Evolutionary conservation across 129 eudicot genomes (phyloP), one percentile per base, ranked within the genome.

Genomic region (Lonicera japonica): DNA sequence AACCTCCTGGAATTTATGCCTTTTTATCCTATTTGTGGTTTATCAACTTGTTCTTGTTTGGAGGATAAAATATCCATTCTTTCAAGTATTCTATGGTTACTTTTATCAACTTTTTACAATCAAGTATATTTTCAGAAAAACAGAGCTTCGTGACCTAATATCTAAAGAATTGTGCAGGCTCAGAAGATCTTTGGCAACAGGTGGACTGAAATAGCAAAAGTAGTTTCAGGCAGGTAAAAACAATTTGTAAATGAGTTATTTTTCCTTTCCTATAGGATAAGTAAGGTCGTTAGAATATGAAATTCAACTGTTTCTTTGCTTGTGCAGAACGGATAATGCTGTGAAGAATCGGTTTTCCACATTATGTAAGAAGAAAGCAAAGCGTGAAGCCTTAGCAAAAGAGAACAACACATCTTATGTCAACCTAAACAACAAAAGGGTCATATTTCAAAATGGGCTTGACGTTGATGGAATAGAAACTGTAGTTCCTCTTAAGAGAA

Each of bases 141-240:
- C 36, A 29, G 36, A 29, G 36, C 36, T 54, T 68, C 29, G 59
- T 50, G 15, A 45, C 67, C 73, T 75, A 66, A 74, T 67, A 68
- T 71, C 60, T 21, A 22, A 58, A 39, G 64, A 59, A 54, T 45
- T 43, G 25, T 78, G 77, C 90, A 91, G 97, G 97, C 97, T 38
- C 97, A 91, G 56, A 87, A 84, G 85, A 79, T 79, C 38, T 91
- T 87, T 80, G 97, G 97, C 52, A 91, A 91, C 76, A 77, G 95
- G 76, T 91, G 97, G 97, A 91, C 97, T 21, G 97, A 87, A 64
- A 91, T 91, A 59, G 97, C 97, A 15, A 91, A 91, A 88, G 97
- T 91, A 63, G 96, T 91, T 60, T 82, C 97, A 46, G 97, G 96
- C 78, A 91, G 97, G 97, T 91, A 81, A 73, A 75, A 73, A 75